Base-by-base conservation (phyloP, 768 basidiomycete species). In the Mycena galericulata region DNA sequence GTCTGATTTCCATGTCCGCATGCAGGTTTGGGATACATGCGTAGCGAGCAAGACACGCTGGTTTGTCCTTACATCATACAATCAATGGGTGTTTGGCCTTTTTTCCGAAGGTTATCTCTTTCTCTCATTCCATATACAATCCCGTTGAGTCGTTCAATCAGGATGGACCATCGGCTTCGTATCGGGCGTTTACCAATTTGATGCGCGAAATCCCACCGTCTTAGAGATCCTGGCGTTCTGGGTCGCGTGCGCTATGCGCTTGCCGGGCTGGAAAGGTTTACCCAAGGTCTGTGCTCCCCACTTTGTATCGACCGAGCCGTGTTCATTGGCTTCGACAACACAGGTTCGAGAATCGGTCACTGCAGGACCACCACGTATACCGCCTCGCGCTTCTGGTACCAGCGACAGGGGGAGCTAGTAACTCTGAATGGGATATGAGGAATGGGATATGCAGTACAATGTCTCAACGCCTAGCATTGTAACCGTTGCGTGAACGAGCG, bases 131-230 rank as follows among this genome's bases (percentile, higher is more conserved):
- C 9, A 7, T 27, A 18, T 6, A 17, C 2, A 15, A 7, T 18
- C 9, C 15, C 27, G 14, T 12, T 14, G 24, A 12, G 11, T 14
- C 14, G 24, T 27, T 47, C 18, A 9, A 22, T 30, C 24, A 67
- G 66, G 49, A 2, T 68, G 67, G 61, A 68, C 67, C 4, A 62
- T 68, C 2, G 67, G 61, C 1, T 68, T 62, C 30, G 55, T 62
- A 4, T 68, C 67, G 30, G 20, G 30, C 2, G 67, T 68, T 2
- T 41, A 57, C 30, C 22, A 11, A 1, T 68, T 68, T 47, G 49
- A 68, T 27, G 36, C 56, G 18, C 26, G 15, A 1, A 26, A 17
- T 17, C 61, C 67, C 4, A 68, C 59, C 18, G 34, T 68, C 4
- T 40, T 68, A 9, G 60, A 63, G 41, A n/a, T 58, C 7, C 34